Evolutionary conservation across 257 asterid genomes (phyloP).

Genomic region (Solanum phureja): DNA sequence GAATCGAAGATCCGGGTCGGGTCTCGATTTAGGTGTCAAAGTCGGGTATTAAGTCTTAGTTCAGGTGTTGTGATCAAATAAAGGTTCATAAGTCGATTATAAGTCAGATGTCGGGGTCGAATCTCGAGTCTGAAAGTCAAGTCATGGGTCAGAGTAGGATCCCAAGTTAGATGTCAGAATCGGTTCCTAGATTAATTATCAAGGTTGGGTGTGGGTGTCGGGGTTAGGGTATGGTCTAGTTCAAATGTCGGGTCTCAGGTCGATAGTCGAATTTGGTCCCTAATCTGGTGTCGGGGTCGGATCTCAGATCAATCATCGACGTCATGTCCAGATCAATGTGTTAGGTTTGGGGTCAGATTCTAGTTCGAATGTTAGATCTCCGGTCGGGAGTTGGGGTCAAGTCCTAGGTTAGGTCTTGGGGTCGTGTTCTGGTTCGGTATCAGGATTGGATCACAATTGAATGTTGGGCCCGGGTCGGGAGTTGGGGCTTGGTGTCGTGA

Average conservation of each 20-base stretch:
- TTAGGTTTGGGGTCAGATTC: background rate
- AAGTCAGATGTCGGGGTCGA: too few relatives aligned
- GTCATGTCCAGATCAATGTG: background rate
- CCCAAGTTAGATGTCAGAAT: background rate
- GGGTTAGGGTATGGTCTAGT: background rate
- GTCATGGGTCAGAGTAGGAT: background rate
- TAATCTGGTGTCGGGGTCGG: background rate
- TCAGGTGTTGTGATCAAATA: background rate
- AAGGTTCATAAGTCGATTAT: too few relatives aligned
- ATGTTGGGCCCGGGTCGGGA: too few relatives aligned
- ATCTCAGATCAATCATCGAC: background rate
- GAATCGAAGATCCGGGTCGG: accelerated
- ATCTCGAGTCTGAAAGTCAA: too few relatives aligned
- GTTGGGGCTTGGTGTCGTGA: too few relatives aligned
- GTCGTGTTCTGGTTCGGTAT: too few relatives aligned
- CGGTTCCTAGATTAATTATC: background rate
- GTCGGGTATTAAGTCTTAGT: background rate
- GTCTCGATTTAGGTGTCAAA: background rate
- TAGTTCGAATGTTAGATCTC: background rate
- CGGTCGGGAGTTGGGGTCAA: background rate
- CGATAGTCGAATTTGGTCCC: background rate
- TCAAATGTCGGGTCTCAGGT: background rate
- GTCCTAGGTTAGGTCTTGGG: background rate
- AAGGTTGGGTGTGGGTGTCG: background rate
- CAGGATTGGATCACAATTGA: too few relatives aligned